Conservation (phyloP, 192 early-diverging fungal genomes). For the Coemansia erecta region DNA sequence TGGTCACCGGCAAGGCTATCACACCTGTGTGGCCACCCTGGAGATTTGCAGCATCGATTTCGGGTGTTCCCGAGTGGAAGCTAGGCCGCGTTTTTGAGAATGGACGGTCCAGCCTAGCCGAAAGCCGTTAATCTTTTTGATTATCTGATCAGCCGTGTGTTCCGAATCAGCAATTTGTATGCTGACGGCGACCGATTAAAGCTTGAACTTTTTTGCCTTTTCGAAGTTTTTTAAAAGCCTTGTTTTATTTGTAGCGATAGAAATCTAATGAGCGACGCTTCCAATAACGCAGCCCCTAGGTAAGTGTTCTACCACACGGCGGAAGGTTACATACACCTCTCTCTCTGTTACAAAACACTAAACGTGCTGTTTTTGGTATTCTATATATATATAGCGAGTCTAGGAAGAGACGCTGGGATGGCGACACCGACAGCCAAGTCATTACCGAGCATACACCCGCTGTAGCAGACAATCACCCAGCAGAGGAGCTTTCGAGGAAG, state of each 20-base stretch:
- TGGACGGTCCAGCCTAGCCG: slow-evolving; percentile 11
- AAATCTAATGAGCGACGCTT: neutral
- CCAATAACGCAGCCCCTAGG: too few relatives aligned
- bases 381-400: neutral
- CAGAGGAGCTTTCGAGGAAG: neutral
- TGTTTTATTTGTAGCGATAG: neutral
- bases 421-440: neutral
- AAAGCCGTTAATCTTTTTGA: neutral
- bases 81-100: slow-evolving; percentile 30
- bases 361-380: too few relatives aligned
- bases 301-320: neutral
- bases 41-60: slow-evolving; percentile 57
- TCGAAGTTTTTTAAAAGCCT: neutral
- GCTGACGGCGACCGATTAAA: neutral
- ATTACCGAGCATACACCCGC: neutral
- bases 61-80: slow-evolving; percentile 44
- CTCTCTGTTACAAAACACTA: neutral
- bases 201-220: neutral
- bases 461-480: slow-evolving; percentile 5
- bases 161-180: neutral
- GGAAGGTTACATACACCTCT: neutral
- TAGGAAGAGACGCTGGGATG: slow-evolving; percentile 32
- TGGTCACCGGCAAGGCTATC: slow-evolving; percentile 61
- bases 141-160: neutral
- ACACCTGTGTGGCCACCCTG: slow-evolving; percentile 67